Percentiles rank a stretch among this genome's conserved stretches.
Evolutionary conservation across 2,329 filamentous ascomycete species (phyloP).

Genomic region (Xylariaceae sp.): DNA sequence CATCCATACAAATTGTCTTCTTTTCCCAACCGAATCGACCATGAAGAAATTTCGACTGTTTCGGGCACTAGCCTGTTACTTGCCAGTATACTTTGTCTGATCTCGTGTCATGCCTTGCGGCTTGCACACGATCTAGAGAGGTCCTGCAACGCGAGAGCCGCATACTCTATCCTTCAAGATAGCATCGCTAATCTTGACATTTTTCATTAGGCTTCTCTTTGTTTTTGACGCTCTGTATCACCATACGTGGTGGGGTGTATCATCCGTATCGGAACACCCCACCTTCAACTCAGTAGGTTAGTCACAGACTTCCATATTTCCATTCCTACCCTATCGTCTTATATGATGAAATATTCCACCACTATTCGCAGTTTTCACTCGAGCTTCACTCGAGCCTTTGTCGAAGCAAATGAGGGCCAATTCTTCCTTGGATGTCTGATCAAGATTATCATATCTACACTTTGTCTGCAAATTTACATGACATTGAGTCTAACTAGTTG

Average conservation of each 20-base stretch:
- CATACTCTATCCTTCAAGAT: background rate
- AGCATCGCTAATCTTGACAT: slow-evolving; percentile 9
- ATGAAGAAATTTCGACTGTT: slow-evolving; percentile 76
- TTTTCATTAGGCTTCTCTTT: background rate
- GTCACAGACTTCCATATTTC: background rate
- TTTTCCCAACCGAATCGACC: slow-evolving; percentile 89
- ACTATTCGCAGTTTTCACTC: slow-evolving; percentile 91
- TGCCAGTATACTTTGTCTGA: slow-evolving; percentile 91
- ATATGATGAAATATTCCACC: slow-evolving; percentile 68
- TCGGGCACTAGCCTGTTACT: slow-evolving; percentile 81
- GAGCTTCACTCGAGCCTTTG: slow-evolving; percentile 71
- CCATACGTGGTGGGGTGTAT: too few species aligned
- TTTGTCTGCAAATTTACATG: slow-evolving; percentile 25
- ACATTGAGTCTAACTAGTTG: slow-evolving; percentile 7
- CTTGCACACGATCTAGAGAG: slow-evolving; percentile 17
- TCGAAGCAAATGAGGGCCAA: slow-evolving; percentile 71
- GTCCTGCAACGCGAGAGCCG: background rate
- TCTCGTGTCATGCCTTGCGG: slow-evolving; percentile 28
- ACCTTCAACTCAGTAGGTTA: slow-evolving; percentile 3
- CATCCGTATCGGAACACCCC: too few species aligned
- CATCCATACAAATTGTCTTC: slow-evolving; percentile 73
- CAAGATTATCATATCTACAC: background rate
- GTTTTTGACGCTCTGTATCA: too few species aligned
- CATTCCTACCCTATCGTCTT: background rate
- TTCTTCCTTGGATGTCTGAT: slow-evolving; percentile 82